Evolutionary conservation across 2,329 filamentous ascomycete genomes (phyloP), one percentile per base, ranked within the genome.

Genomic region (Claviceps citrina): DNA sequence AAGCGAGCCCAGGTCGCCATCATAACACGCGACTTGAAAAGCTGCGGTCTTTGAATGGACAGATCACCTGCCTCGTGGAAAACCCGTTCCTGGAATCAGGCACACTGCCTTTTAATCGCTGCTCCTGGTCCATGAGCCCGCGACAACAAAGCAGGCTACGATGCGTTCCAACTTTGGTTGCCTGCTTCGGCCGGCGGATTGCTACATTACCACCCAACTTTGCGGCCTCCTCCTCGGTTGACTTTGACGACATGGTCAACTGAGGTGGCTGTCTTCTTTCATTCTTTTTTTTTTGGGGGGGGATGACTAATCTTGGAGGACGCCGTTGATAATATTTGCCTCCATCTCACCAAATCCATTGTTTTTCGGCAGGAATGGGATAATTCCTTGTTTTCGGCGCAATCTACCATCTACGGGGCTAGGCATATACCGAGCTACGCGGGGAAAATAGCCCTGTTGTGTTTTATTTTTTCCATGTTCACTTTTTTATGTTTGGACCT

Each of bases 1-100:
- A 94, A 93, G 63, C 71, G 87, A 31, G 89, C 89, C 8, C 85
- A 95, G 61, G 83, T 95, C 69, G 84, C 84, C 31, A 78, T 86
- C 53, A 67, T 95, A 57, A 82, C 87, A 69, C 73, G 87, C 46
- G 89, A 95, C 60, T 71, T 96, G 54, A 85, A 84, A 53, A 74
- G 77, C 47, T 71, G 82, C 53, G 75, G 73, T 39, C 60, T 85
- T 35, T 73, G n/a, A n/a, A n/a, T n/a, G n/a, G n/a, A n/a, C n/a
- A n/a, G n/a, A n/a, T n/a, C n/a, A n/a, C n/a, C n/a, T n/a, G n/a
- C n/a, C n/a, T n/a, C n/a, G n/a, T n/a, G n/a, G n/a, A n/a, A n/a
- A n/a, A n/a, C n/a, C n/a, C n/a, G n/a, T n/a, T n/a, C n/a, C n/a
- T n/a, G n/a, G n/a, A n/a, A n/a, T n/a, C n/a, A n/a, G n/a, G n/a